Evolutionary conservation across 305 asterid species (phyloP).

Genomic region (Euphrasia arctica): DNA sequence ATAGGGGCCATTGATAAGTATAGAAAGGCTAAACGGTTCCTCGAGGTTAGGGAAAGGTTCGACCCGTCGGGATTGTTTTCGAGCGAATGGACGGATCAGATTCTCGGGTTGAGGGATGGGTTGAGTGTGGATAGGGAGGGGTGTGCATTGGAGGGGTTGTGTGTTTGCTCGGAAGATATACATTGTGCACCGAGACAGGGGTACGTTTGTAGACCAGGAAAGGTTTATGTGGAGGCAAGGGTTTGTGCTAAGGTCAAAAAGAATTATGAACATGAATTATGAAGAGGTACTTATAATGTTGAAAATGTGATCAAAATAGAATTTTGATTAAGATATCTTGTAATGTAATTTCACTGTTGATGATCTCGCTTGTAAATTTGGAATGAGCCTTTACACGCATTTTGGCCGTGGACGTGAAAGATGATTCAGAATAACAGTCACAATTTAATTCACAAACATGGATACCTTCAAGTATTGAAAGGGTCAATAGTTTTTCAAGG

Average conservation of each 20-base stretch:
- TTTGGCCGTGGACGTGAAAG: too few relatives aligned
- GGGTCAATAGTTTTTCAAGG: too few relatives aligned
- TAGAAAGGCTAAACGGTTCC: slow-evolving; percentile 24
- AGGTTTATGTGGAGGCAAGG: slow-evolving; percentile 37
- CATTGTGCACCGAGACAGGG: slow-evolving; percentile 50
- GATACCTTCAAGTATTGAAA: too few relatives aligned
- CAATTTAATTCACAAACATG: too few relatives aligned
- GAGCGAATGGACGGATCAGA: slow-evolving; percentile 51
- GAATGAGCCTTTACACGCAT: too few relatives aligned
- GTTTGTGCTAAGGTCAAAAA: slow-evolving; percentile 33
- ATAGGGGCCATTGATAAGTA: slow-evolving; percentile 39
- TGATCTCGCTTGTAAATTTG: too few relatives aligned
- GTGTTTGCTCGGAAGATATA: slow-evolving; percentile 43
- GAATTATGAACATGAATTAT: too few relatives aligned
- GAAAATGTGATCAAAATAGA: too few relatives aligned
- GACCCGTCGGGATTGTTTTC: slow-evolving; percentile 50
- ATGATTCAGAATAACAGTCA: too few relatives aligned
- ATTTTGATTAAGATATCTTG: too few relatives aligned
- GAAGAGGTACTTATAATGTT: too few relatives aligned
- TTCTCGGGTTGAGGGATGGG: slow-evolving; percentile 40
- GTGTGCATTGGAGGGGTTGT: slow-evolving; percentile 54
- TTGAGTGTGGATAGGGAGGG: slow-evolving; percentile 37
- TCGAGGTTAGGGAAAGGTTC: slow-evolving; percentile 27
- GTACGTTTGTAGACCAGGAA: slow-evolving; percentile 42
- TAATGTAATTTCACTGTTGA: too few relatives aligned